phyloP scores from a whole-genome alignment of 805 yeast species.

The Yarrowia sp. region DNA sequence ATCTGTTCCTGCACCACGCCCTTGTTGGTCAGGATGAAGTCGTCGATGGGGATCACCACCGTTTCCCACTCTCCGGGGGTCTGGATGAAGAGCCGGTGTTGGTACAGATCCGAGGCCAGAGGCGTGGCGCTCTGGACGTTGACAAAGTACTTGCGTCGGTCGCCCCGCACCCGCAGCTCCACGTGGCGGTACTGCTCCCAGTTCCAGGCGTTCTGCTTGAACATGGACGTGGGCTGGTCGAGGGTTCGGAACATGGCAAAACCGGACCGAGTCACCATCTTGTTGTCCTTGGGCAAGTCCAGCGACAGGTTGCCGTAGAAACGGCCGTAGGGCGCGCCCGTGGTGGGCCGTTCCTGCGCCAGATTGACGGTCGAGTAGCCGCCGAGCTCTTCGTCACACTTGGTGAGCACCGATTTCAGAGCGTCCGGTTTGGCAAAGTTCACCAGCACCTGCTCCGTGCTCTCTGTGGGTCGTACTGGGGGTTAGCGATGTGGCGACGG shows the following conservation, averaged over 20 bases:
- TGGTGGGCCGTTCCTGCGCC: constrained; percentile 42
- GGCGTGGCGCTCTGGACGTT: constrained; percentile 85
- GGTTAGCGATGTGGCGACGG: neutral
- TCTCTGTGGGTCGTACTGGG: constrained; percentile 29
- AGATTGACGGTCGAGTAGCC: constrained; percentile 74
- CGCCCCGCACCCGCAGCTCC: constrained; percentile 74
- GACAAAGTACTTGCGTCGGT: constrained; percentile 74
- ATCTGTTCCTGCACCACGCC: constrained; percentile 70
- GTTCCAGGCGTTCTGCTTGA: constrained; percentile 66
- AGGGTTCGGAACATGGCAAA: constrained; percentile 85
- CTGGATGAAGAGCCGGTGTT: constrained; percentile 76
- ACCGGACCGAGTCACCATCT: constrained; percentile 69
- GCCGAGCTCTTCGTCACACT: constrained; percentile 78
- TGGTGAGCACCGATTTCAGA: constrained; percentile 59
- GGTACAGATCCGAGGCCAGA: constrained; percentile 77
- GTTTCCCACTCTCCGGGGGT: constrained; percentile 84
- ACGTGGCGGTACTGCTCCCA: constrained; percentile 69
- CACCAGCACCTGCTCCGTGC: constrained; percentile 56
- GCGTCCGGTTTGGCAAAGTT: constrained; percentile 61
- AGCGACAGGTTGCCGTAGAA: constrained; percentile 74
- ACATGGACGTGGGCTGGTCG: constrained; percentile 60
- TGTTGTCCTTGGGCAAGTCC: constrained; percentile 69
- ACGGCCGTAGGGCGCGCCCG: constrained; percentile 55
- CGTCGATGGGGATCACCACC: constrained; percentile 75
- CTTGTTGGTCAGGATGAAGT: constrained; percentile 82